Evolutionary conservation across 305 asterid species (phyloP).

Genomic region (Solanum hybrid): DNA sequence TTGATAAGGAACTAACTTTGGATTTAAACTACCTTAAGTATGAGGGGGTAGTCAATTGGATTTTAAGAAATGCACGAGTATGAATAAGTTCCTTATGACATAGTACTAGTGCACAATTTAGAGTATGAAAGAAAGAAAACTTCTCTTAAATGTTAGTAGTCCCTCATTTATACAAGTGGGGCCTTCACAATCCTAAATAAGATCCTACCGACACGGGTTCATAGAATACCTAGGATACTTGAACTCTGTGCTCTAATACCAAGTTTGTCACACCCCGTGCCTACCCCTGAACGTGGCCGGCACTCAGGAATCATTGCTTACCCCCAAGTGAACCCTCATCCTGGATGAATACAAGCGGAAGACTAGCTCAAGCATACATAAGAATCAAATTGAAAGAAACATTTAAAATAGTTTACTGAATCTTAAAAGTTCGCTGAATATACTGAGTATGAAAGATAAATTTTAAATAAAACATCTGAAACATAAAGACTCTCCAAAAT

Average conservation of each 20-base stretch:
- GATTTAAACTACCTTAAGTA: neutral
- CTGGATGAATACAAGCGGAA: neutral
- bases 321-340: neutral
- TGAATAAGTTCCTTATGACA: neutral
- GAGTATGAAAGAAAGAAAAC: neutral
- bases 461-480: neutral
- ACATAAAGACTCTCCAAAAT: neutral
- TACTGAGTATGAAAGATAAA: neutral
- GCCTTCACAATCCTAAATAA: neutral
- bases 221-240: neutral
- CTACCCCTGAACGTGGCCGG: neutral
- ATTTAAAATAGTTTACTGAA: neutral
- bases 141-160: neutral
- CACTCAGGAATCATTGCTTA: neutral
- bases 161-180: neutral
- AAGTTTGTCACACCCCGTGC: neutral
- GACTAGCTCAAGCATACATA: neutral
- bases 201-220: neutral
- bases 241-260: neutral
- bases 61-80: neutral
- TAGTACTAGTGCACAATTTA: neutral
- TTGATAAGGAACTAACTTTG: neutral
- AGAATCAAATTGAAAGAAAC: neutral
- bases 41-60: neutral
- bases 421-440: neutral